A percentile compares a stretch with the other conserved stretches of the same genome.
These are phyloP conservation scores for Trichoderma asperellum DNA, from an alignment of 2,329 filamentous ascomycete genomes.

Conservation along the genomic window DNA sequence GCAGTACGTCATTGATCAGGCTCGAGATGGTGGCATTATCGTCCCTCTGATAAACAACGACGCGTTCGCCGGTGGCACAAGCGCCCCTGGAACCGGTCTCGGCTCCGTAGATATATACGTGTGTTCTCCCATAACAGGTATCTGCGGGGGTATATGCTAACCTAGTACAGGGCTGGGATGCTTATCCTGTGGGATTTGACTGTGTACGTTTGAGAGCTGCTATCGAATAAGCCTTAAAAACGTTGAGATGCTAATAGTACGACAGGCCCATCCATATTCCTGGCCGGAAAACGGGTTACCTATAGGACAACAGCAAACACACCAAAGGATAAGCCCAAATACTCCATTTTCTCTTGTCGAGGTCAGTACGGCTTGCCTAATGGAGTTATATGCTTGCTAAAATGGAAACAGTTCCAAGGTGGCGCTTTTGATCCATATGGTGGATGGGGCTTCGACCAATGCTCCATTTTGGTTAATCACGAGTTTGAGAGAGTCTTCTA, in stretches of 20 bases:
- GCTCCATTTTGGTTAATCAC: constrained; percentile 66
- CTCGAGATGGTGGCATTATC: constrained; percentile 68
- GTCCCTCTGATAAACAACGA: constrained; percentile 80
- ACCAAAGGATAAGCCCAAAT: constrained; percentile 60
- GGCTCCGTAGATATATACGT: constrained; percentile 63
- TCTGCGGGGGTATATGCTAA: constrained; percentile 4
- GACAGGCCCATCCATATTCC: constrained; percentile 45
- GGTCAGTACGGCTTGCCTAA: constrained; percentile 38
- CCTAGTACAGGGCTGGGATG: constrained; percentile 38
- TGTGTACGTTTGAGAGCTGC: constrained; percentile 39
- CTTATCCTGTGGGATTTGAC: constrained; percentile 51
- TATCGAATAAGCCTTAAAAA: not conserved
- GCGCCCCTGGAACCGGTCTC: constrained; percentile 64
- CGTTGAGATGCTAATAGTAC: not conserved
- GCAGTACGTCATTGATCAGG: constrained; percentile 70
- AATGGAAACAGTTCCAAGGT: constrained; percentile 61
- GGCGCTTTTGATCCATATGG: constrained; percentile 77
- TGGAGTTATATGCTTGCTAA: not conserved
- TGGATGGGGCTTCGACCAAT: constrained; percentile 69
- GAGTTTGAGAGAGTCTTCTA: constrained; percentile 80
- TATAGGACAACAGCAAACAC: constrained; percentile 48
- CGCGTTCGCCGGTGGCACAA: constrained; percentile 61
- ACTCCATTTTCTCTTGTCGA: constrained; percentile 71
- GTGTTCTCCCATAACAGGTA: constrained; percentile 13
- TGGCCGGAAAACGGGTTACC: constrained; percentile 65